These are phyloP conservation scores for Vitis hybrid DNA, from an alignment of 177 flowering plant species.

Conservation along the genomic window DNA sequence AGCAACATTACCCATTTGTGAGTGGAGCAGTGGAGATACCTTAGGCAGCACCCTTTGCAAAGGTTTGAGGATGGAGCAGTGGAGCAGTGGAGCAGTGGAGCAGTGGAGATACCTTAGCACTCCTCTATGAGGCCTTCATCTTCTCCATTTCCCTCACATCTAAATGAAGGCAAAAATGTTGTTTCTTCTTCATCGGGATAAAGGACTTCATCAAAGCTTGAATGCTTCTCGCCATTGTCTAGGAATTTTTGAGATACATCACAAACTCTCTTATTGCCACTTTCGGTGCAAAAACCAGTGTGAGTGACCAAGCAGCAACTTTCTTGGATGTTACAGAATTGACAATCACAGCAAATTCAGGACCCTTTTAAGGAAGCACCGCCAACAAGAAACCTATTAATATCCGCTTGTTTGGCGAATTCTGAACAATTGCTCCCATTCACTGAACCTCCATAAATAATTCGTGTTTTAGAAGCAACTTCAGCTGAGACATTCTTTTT, in stretches of 20 bases:
- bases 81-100: no score
- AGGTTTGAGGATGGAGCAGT: conserved; percentile 1
- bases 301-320: conserved; percentile 64
- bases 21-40: not conserved
- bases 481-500: no score
- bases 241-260: not conserved
- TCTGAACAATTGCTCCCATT: no score
- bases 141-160: conserved; percentile 33
- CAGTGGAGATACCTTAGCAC: not conserved
- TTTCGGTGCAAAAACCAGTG: not conserved
- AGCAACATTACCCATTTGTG: not conserved
- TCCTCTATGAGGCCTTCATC: conserved; percentile 34
- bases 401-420: no score
- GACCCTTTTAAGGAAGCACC: no score
- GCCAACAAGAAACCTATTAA: no score
- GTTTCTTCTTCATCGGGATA: conserved; percentile 25
- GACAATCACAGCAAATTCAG: conserved; percentile 79
- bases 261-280: no score
- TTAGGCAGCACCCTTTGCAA: not conserved
- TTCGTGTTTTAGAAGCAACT: no score
- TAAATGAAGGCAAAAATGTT: conserved; percentile 28
- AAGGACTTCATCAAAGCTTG: conserved; percentile 2
- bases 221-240: conserved; percentile 2
- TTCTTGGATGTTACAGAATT: conserved; percentile 94
- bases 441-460: no score